These are phyloP conservation scores for Lasiodiplodia sp. DNA, from an alignment of 2,329 filamentous ascomycete genomes.

Conservation along the genomic window DNA sequence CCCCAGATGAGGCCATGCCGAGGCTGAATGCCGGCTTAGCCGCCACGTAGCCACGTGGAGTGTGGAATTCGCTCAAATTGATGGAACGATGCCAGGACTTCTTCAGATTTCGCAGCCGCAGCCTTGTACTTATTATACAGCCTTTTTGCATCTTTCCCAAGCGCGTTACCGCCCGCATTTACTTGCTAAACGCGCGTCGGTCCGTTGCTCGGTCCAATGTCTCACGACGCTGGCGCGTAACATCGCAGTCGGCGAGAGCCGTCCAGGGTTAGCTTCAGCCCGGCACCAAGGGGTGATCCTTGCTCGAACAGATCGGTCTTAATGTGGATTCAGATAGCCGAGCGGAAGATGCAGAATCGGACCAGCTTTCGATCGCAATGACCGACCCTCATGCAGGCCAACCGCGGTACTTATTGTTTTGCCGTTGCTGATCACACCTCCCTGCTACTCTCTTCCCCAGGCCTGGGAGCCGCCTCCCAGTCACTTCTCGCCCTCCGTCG, in stretches of 20 bases:
- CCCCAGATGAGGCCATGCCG: too few relatives aligned
- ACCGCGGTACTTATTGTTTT: slow-evolving; percentile 1
- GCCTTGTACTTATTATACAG: neutral
- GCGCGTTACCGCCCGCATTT: neutral
- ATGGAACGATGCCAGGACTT: too few relatives aligned
- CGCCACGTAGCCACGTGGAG: too few relatives aligned
- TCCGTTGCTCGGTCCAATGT: slow-evolving; percentile 11
- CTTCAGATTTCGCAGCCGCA: neutral
- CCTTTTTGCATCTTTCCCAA: neutral
- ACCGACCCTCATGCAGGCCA: slow-evolving; percentile 10
- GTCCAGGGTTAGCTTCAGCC: neutral
- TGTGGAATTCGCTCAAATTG: too few relatives aligned
- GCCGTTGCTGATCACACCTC: slow-evolving; percentile 4
- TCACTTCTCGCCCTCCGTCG: too few relatives aligned
- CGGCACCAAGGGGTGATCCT: neutral
- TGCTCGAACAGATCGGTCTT: slow-evolving; percentile 15
- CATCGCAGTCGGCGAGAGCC: neutral
- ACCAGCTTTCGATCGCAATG: neutral
- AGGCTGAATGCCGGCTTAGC: too few relatives aligned
- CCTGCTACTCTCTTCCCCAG: too few relatives aligned
- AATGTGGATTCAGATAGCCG: slow-evolving; percentile 27
- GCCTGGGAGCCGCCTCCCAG: too few relatives aligned
- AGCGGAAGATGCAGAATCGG: neutral
- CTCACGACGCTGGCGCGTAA: slow-evolving; percentile 13
- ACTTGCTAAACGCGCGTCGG: slow-evolving; percentile 2